Conservation (phyloP, 1,284 basidiomycete species). For the Pseudozyma sp. region DNA sequence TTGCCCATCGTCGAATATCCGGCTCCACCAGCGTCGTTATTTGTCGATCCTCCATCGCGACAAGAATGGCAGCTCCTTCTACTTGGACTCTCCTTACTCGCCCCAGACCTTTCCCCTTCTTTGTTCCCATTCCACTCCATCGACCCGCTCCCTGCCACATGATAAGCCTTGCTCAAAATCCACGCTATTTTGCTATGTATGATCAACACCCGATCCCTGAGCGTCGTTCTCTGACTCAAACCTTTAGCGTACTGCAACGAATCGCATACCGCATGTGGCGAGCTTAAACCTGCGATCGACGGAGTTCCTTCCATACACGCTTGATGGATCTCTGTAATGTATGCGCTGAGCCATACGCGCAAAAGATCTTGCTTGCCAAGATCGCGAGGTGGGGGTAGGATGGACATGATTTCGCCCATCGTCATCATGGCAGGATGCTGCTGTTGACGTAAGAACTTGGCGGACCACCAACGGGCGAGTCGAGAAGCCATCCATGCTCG, state of each 20-base stretch:
- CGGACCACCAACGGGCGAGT: slow-evolving; percentile 36
- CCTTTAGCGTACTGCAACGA: slow-evolving; percentile 30
- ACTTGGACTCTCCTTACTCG: slow-evolving; percentile 14
- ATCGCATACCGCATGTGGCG: slow-evolving; percentile 34
- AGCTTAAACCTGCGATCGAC: slow-evolving; percentile 19
- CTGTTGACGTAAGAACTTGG: slow-evolving; percentile 39
- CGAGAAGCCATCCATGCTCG: slow-evolving; percentile 45
- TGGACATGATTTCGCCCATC: slow-evolving; percentile 45
- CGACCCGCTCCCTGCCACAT: slow-evolving; percentile 20
- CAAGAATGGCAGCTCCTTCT: slow-evolving; percentile 23
- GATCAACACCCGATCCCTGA: slow-evolving; percentile 32
- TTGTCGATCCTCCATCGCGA: slow-evolving; percentile 13
- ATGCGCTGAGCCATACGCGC: slow-evolving; percentile 39
- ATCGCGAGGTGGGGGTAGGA: slow-evolving; percentile 35
- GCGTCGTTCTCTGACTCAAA: slow-evolving; percentile 25
- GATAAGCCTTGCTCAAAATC: slow-evolving; percentile 42
- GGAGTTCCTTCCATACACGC: slow-evolving; percentile 39
- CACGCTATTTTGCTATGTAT: slow-evolving; percentile 31
- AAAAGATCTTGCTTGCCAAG: slow-evolving; percentile 42
- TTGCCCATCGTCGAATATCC: too few species aligned
- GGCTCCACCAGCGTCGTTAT: background rate
- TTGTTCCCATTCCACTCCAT: slow-evolving; percentile 14
- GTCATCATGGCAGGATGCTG: slow-evolving; percentile 45
- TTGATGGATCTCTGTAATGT: slow-evolving; percentile 41
- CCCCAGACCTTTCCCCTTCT: slow-evolving; percentile 7